These are phyloP conservation scores for Hypoxylon sp. DNA, from an alignment of 2,329 filamentous ascomycete species.

Conservation along the genomic window DNA sequence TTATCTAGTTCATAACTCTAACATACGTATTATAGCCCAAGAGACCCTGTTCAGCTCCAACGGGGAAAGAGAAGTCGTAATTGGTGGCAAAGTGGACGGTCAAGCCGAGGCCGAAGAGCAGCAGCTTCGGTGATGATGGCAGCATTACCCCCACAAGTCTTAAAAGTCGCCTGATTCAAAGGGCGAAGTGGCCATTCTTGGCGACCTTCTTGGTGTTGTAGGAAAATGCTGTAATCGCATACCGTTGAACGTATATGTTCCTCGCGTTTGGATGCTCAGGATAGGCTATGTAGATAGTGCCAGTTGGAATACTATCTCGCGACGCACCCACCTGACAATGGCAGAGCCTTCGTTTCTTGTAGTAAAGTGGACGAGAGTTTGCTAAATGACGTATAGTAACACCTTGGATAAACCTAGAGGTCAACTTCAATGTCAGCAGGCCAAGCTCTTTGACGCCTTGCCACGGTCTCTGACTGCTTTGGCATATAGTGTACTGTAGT, in stretches of 20 bases:
- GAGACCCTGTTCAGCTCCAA: conserved; percentile 65
- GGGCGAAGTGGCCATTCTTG: not conserved
- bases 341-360: not conserved
- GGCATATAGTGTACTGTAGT: too few relatives aligned
- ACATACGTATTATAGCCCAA: conserved; percentile 63
- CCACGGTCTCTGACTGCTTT: too few relatives aligned
- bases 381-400: not conserved
- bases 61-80: conserved; percentile 34
- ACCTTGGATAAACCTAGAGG: not conserved
- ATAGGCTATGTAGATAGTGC: not conserved
- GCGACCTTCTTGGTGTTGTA: not conserved
- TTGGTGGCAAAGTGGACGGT: conserved; percentile 8
- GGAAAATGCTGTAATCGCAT: not conserved
- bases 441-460: not conserved
- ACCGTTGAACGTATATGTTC: not conserved
- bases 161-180: not conserved
- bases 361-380: too few relatives aligned
- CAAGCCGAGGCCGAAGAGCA: not conserved
- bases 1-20: not conserved
- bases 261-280: not conserved
- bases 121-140: conserved; percentile 8
- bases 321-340: not conserved
- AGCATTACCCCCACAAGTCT: not conserved
- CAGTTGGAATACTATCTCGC: not conserved
- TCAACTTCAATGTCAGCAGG: not conserved